Conservation (phyloP, 257 asterid species). For the Henckelia pumila region DNA sequence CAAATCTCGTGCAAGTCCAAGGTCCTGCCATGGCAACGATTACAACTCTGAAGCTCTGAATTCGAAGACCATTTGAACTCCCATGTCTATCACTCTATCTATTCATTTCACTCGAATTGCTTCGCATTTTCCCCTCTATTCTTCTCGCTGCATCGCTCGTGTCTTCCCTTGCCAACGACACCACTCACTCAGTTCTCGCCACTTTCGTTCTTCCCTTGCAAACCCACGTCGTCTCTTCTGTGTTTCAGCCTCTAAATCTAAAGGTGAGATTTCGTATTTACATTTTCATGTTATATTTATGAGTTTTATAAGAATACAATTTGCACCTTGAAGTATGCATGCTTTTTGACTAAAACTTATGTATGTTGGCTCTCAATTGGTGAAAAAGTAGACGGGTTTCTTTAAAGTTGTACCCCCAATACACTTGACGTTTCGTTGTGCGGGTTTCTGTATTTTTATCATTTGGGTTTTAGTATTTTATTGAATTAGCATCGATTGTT, state of each 20-base stretch:
- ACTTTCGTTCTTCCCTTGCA: conserved; percentile 21
- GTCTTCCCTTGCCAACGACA: conserved; percentile 25
- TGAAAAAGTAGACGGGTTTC: neutral
- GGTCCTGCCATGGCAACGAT: neutral
- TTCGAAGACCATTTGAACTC: neutral
- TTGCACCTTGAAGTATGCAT: neutral
- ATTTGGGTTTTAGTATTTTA: neutral
- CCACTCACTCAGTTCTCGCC: conserved; percentile 26
- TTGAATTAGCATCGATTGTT: neutral
- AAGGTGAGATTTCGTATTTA: conserved; percentile 29
- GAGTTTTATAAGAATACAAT: neutral
- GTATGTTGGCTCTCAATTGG: neutral
- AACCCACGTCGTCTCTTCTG: conserved; percentile 32
- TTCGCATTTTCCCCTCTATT: conserved; percentile 38
- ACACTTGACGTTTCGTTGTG: conserved; percentile 26
- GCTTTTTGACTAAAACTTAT: neutral
- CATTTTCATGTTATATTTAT: neutral
- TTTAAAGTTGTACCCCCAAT: neutral
- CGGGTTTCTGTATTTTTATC: neutral
- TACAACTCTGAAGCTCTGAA: neutral
- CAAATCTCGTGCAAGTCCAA: too few species aligned
- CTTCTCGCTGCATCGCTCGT: conserved; percentile 30
- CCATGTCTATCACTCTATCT: conserved; percentile 60
- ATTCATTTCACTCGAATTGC: conserved; percentile 46
- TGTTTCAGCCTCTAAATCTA: conserved; percentile 34